Evolutionary conservation across 2,329 filamentous ascomycete genomes (phyloP).

Genomic region (Trichoderma simmonsii): DNA sequence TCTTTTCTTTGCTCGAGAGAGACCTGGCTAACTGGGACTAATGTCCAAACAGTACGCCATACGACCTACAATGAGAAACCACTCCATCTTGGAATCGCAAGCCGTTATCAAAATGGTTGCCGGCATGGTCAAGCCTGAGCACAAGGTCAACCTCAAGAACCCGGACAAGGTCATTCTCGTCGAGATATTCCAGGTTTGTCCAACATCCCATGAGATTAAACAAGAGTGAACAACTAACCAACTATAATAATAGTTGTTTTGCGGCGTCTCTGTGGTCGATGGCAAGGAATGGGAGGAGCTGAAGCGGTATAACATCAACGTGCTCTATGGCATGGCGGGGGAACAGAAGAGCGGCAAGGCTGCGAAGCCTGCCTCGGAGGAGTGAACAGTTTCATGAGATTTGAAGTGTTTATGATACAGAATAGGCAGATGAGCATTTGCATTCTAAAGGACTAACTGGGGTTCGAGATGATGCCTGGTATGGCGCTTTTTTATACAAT

Average conservation of each 20-base stretch:
- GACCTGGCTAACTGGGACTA: not conserved
- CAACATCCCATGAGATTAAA: not conserved
- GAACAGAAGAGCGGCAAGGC: conserved; percentile 18
- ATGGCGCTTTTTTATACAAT: not conserved
- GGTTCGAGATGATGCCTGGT: not conserved
- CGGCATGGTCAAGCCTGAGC: conserved; percentile 58
- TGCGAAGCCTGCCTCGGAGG: not conserved
- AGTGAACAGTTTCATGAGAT: not conserved
- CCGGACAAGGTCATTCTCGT: conserved; percentile 77
- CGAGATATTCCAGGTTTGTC: conserved; percentile 71
- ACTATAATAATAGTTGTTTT: conserved; percentile 56
- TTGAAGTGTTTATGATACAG: not conserved
- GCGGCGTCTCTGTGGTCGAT: conserved; percentile 76
- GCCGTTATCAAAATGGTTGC: conserved; percentile 70
- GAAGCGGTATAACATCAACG: conserved; percentile 75
- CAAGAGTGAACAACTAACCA: not conserved
- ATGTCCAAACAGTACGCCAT: conserved; percentile 69
- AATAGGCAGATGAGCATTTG: not conserved
- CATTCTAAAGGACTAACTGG: not conserved
- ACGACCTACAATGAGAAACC: conserved; percentile 71
- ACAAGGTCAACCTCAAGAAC: conserved; percentile 74
- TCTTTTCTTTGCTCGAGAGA: not conserved
- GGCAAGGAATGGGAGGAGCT: conserved; percentile 66
- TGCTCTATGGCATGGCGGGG: conserved; percentile 54
- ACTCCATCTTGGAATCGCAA: conserved; percentile 65